Evolutionary conservation across 768 basidiomycete species (phyloP).

Genomic region (Tulasnella calospora): DNA sequence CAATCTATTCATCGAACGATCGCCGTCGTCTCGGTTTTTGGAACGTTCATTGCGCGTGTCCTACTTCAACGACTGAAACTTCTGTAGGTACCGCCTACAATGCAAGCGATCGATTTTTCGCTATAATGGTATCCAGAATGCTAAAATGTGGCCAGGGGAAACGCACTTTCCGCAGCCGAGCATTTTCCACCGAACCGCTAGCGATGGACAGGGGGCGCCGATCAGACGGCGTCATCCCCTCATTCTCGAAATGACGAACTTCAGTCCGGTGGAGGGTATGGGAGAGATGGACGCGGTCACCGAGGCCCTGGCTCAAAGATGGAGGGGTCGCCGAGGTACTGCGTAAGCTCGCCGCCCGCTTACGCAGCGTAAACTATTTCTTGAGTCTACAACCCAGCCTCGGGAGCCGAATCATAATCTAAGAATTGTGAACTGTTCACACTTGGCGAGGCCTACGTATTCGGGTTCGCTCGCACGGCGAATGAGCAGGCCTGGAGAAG

Average conservation of each 20-base stretch:
- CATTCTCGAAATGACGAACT: background rate
- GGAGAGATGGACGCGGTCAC: background rate
- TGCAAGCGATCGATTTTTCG: no score
- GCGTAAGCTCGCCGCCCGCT: constrained; percentile 2
- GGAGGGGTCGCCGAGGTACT: background rate
- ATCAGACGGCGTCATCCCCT: background rate
- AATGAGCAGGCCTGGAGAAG: no score
- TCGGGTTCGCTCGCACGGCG: background rate
- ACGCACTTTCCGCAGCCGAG: background rate
- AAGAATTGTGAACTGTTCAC: background rate
- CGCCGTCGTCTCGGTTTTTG: no score
- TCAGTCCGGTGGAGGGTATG: background rate
- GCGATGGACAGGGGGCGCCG: background rate
- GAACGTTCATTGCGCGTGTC: no score
- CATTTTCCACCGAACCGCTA: background rate
- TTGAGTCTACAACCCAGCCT: background rate
- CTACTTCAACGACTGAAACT: no score
- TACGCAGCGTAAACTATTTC: background rate
- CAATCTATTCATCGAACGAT: no score
- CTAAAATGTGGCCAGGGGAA: background rate
- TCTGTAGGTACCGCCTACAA: no score
- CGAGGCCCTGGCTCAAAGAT: background rate
- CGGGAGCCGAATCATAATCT: background rate
- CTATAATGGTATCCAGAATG: background rate
- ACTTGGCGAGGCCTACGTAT: background rate